Conservation (phyloP, 2,329 filamentous ascomycete genomes). For the Daldinia eschscholtzii region DNA sequence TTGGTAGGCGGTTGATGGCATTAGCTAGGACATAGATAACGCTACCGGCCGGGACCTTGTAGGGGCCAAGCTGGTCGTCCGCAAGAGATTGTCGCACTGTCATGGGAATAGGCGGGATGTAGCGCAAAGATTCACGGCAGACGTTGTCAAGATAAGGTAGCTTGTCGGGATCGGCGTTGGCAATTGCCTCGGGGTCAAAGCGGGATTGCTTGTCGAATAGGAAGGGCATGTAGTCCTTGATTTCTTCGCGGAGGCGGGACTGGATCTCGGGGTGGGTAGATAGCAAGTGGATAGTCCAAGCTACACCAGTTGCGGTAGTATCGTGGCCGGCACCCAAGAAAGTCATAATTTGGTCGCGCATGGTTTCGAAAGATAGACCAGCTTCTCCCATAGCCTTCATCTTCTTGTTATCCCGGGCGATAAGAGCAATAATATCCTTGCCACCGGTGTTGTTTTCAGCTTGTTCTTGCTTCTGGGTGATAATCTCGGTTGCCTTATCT, state of each 20-base stretch:
- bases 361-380: conserved; percentile 55
- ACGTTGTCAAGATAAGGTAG: conserved; percentile 61
- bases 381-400: conserved; percentile 54
- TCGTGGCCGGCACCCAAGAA: conserved; percentile 60
- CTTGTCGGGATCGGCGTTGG: conserved; percentile 55
- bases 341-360: conserved; percentile 57
- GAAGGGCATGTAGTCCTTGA: conserved; percentile 54
- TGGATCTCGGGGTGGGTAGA: conserved; percentile 57
- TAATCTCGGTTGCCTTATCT: conserved; percentile 54
- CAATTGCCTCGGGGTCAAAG: conserved; percentile 50
- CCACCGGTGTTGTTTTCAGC: conserved; percentile 50
- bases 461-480: conserved; percentile 53
- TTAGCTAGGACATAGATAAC: conserved; percentile 59
- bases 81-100: conserved; percentile 58
- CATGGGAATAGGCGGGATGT: conserved; percentile 61
- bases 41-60: conserved; percentile 58
- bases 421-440: conserved; percentile 58
- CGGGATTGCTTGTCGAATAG: conserved; percentile 54
- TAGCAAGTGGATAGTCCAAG: conserved; percentile 59
- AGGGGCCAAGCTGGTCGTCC: conserved; percentile 56
- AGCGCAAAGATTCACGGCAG: conserved; percentile 61
- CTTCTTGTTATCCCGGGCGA: conserved; percentile 58
- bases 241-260: conserved; percentile 56
- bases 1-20: conserved; percentile 56
- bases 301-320: conserved; percentile 59